These are phyloP conservation scores for Zelonia costaricensis DNA, from an alignment of 208 protist genomes.

Conservation along the genomic window DNA sequence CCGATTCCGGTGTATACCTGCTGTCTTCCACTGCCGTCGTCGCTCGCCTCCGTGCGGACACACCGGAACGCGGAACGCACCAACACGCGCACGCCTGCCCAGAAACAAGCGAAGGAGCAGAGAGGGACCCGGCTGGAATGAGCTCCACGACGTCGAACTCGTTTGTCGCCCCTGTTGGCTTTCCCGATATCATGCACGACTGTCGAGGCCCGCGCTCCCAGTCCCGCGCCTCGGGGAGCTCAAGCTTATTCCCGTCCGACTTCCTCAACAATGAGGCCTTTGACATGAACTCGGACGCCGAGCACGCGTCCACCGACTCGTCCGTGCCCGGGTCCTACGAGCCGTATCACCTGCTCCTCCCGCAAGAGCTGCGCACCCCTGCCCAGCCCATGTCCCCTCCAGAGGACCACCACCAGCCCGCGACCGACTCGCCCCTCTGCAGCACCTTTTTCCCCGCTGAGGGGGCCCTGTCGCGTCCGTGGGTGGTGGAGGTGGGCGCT, in stretches of 20 bases:
- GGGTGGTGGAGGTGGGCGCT: slow-evolving; percentile 56
- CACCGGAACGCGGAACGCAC: no score
- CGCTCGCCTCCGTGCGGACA: no score
- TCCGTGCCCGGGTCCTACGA: slow-evolving; percentile 5
- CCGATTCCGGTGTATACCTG: no score
- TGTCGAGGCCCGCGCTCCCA: not conserved
- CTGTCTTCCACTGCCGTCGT: no score
- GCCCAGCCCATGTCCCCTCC: slow-evolving; percentile 3
- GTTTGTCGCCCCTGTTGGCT: not conserved
- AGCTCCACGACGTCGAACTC: not conserved
- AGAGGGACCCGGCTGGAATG: no score
- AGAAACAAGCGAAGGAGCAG: no score
- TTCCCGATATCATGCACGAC: not conserved
- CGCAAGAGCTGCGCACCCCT: slow-evolving; percentile 5
- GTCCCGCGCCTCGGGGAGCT: slow-evolving; percentile 1
- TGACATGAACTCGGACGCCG: slow-evolving; percentile 23
- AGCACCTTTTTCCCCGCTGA: slow-evolving; percentile 13
- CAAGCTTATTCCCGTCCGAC: slow-evolving; percentile 2
- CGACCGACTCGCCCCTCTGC: slow-evolving; percentile 2
- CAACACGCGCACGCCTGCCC: no score
- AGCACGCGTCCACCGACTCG: slow-evolving; percentile 14
- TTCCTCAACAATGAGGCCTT: slow-evolving; percentile 16
- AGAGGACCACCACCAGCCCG: not conserved
- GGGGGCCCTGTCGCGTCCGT: slow-evolving; percentile 11
- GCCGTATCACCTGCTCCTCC: not conserved